Evolutionary conservation across 2,329 filamentous ascomycete species (phyloP).

Genomic region (Tolypocladium sp.): DNA sequence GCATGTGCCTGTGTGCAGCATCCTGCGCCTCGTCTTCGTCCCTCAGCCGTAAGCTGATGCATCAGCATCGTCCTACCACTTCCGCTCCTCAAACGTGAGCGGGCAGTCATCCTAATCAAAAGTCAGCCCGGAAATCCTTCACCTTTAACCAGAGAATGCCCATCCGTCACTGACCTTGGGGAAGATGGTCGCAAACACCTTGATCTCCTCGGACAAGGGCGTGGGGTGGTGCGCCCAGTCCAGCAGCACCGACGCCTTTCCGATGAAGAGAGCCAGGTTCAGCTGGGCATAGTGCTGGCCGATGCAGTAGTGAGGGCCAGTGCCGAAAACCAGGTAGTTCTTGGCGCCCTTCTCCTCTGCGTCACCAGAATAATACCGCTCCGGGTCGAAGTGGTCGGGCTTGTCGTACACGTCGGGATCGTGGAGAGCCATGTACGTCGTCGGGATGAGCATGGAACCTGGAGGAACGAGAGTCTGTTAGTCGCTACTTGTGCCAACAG

Average conservation of each 20-base stretch:
- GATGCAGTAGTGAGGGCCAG: slow-evolving; percentile 91
- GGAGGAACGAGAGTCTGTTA: neutral
- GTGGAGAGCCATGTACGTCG: slow-evolving; percentile 81
- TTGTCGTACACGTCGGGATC: slow-evolving; percentile 89
- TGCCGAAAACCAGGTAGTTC: slow-evolving; percentile 96
- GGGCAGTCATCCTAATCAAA: slow-evolving; percentile 66
- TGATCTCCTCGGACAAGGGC: slow-evolving; percentile 80
- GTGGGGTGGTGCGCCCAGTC: slow-evolving; percentile 90
- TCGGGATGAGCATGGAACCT: slow-evolving; percentile 90
- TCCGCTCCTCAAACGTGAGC: slow-evolving; percentile 56
- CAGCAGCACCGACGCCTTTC: slow-evolving; percentile 77
- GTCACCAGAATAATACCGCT: slow-evolving; percentile 83
- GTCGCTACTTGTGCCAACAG: neutral
- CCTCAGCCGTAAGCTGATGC: neutral
- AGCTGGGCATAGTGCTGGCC: slow-evolving; percentile 86
- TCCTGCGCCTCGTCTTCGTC: neutral
- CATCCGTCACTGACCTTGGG: slow-evolving; percentile 60
- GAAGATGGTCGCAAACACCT: slow-evolving; percentile 98
- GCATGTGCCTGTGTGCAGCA: neutral
- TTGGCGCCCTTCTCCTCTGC: slow-evolving; percentile 79
- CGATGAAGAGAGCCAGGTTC: slow-evolving; percentile 82
- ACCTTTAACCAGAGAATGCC: neutral
- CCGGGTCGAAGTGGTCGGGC: slow-evolving; percentile 81
- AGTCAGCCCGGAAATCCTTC: neutral
- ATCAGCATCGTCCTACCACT: slow-evolving; percentile 27